phyloP scores from a whole-genome alignment of 371 early-diverging fungal species.

The Mucor sp. region DNA sequence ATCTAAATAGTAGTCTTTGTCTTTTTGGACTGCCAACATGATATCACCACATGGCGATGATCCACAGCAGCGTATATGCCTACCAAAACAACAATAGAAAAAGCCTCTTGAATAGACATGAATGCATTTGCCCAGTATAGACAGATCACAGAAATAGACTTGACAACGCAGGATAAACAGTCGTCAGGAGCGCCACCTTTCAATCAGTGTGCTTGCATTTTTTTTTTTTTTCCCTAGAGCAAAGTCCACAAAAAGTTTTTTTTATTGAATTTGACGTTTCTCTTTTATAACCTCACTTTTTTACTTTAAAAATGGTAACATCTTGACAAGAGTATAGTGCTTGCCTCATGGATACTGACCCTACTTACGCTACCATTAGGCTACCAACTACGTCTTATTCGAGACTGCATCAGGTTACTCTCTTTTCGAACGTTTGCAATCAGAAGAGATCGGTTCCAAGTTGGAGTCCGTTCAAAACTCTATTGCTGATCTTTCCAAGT shows the following conservation, averaged over 20 bases:
- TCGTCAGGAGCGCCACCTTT: not conserved
- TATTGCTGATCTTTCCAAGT: conserved; percentile 85
- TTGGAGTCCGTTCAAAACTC: conserved; percentile 86
- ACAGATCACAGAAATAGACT: not conserved
- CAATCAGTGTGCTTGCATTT: conserved; percentile 4
- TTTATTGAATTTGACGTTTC: conserved; percentile 3
- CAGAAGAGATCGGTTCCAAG: conserved; percentile 95
- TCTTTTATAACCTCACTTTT: conserved; percentile 9
- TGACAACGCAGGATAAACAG: conserved; percentile 5
- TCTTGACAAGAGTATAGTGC: too few relatives aligned
- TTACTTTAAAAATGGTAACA: conserved; percentile 11
- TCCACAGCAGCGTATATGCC: too few relatives aligned
- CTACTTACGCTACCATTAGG: conserved; percentile 22
- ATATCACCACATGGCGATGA: too few relatives aligned
- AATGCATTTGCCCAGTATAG: not conserved
- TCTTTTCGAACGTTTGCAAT: conserved; percentile 91
- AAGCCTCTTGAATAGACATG: not conserved
- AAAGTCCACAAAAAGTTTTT: conserved; percentile 20
- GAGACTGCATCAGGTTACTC: conserved; percentile 98
- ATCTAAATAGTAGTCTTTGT: too few relatives aligned
- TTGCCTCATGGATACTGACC: too few relatives aligned
- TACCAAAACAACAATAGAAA: not conserved
- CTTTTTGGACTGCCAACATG: too few relatives aligned
- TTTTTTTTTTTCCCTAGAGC: not conserved
- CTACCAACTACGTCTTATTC: conserved; percentile 73